Percentiles rank a stretch among this genome's conserved stretches.
Evolutionary conservation across 352 stramenopile species (phyloP).

Genomic region (Phytopythium mirpurense): DNA sequence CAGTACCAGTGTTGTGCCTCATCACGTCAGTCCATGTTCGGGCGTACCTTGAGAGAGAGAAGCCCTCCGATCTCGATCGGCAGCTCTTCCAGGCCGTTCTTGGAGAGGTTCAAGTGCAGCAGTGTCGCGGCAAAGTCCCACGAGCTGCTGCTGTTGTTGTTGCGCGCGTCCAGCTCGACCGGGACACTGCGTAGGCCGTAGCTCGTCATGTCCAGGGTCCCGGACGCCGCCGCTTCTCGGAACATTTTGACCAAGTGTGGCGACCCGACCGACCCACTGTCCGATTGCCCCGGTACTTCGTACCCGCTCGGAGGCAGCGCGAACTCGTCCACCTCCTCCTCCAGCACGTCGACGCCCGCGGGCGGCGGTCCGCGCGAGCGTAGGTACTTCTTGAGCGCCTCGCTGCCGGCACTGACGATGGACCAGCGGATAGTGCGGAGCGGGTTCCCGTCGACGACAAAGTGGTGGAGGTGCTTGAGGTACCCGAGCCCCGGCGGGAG

Average conservation of each 20-base stretch:
- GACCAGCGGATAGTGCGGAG: conserved; percentile 65
- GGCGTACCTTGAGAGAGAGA: conserved; percentile 32
- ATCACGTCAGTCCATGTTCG: background rate
- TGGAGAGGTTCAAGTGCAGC: conserved; percentile 62
- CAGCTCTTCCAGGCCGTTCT: conserved; percentile 48
- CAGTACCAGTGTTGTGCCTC: background rate
- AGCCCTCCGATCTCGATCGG: conserved; percentile 43
- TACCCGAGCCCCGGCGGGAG: conserved; percentile 73
- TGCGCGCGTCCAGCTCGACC: conserved; percentile 14
- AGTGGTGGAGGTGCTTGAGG: conserved; percentile 70
- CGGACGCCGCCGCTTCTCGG: conserved; percentile 51
- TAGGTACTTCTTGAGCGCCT: conserved; percentile 81
- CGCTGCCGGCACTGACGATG: conserved; percentile 56
- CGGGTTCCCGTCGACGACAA: conserved; percentile 73
- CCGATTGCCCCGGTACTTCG: background rate
- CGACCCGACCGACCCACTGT: background rate
- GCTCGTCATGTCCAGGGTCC: conserved; percentile 40
- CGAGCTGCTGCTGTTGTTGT: conserved; percentile 2
- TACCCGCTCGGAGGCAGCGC: conserved; percentile 11
- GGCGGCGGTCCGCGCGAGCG: conserved; percentile 59
- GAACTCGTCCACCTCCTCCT: conserved; percentile 69
- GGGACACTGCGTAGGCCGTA: conserved; percentile 27
- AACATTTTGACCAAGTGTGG: conserved; percentile 24
- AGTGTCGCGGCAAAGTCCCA: conserved; percentile 47
- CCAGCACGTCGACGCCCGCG: conserved; percentile 47